These are phyloP conservation scores for Telopea speciosissima DNA, from an alignment of 177 flowering plant species.

Conservation along the genomic window DNA sequence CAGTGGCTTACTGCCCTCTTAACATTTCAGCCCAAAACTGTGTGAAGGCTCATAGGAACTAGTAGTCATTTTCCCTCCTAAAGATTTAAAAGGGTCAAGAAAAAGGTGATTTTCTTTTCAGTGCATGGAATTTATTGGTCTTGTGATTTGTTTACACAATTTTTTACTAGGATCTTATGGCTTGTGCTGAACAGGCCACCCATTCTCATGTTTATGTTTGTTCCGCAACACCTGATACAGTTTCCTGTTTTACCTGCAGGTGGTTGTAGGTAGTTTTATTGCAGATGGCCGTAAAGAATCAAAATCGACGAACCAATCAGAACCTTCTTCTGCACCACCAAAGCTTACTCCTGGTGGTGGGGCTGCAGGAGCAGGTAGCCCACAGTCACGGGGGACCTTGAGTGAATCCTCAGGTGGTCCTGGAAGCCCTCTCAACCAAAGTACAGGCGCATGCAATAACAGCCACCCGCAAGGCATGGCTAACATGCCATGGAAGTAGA, in stretches of 20 bases:
- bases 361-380: conserved; percentile 46
- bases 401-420: conserved; percentile 88
- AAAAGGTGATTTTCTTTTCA: no score
- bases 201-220: no score
- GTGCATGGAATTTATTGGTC: no score
- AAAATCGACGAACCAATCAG: conserved; percentile 27
- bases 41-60: no score
- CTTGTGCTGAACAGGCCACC: no score
- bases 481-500: conserved; percentile 61
- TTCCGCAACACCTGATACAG: not conserved
- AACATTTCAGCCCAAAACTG: no score
- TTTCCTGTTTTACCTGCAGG: conserved; percentile 37
- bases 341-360: conserved; percentile 29
- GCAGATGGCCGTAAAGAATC: conserved; percentile 48
- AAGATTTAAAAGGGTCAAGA: no score
- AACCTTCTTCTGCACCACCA: conserved; percentile 32
- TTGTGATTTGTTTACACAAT: no score
- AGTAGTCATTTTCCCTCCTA: no score
- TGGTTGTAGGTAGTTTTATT: conserved; percentile 72
- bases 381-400: conserved; percentile 66
- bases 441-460: conserved; percentile 52
- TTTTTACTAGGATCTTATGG: no score
- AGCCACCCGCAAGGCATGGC: conserved; percentile 38
- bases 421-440: conserved; percentile 76
- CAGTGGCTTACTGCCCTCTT: no score